Base-by-base conservation (phyloP, 202 grass and related monocot species). In the Zoysia matrella region DNA sequence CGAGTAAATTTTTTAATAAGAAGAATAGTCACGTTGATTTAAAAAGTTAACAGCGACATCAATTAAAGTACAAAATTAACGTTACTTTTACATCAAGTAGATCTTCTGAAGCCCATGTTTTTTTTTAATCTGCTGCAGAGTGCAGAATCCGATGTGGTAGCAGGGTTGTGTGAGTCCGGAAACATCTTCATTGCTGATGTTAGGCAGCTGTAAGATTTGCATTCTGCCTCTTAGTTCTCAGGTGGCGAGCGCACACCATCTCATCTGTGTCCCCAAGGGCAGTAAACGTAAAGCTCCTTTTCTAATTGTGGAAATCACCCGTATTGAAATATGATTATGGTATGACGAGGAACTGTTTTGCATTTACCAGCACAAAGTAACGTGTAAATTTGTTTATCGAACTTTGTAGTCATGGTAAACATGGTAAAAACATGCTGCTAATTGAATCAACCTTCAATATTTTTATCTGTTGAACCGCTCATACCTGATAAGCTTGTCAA, bases 111-210 rank as follows among this genome's bases (percentile, higher is more conserved):
- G 1, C 18, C 3, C 30, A 74, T 54, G 10, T 36, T 63, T 76
- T 11, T 53, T 36, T 79, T 74, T 44, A 30, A 47, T 62, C n/a
- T 78, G 49, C 43, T 83, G 73, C 92, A 98, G 90, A 91, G 84
- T 85, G 84, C 76, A 7, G 69, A 87, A 14, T 75, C 66, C 36
- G 95, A 93, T 75, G 88, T 93, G 18, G 71, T 98, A 46, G 92
- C 90, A 8, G 95, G 95, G n/a, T 94, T 90, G 95, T 91, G 92
- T 7, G 86, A 94, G 60, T 94, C 90, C 7, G 90, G 92, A 47
- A 98, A 85, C 68, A 89, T 98, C 67, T 94, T 93, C 70, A 66
- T 94, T 47, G 90, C 88, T 69, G 95, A 94, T 93, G 75, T 80
- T 77, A 77, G 78, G 55, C 78, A 68, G 66, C 43, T 49, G 22